Percentiles rank a stretch among this genome's conserved stretches.
Evolutionary conservation across 352 stramenopile species (phyloP).

Genomic region (Phytopythium cucurbitacearum): DNA sequence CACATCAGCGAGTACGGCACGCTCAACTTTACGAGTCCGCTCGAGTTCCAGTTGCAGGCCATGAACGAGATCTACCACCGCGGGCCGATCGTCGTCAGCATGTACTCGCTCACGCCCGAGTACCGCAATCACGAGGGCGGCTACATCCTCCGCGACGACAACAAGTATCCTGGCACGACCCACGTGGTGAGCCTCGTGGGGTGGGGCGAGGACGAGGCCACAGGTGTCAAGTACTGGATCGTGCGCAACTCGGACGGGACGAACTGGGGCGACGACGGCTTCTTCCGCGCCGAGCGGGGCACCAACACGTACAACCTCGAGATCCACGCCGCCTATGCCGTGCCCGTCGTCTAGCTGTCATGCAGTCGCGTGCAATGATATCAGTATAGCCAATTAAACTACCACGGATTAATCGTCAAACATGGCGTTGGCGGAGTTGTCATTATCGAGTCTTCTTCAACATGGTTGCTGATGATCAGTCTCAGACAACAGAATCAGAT

Average conservation of each 20-base stretch:
- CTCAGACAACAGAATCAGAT: conserved; percentile 1
- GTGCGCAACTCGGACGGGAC: conserved; percentile 91
- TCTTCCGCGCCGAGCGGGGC: conserved; percentile 66
- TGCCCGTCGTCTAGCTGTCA: conserved; percentile 43
- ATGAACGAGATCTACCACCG: conserved; percentile 97
- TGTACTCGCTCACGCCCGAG: conserved; percentile 76
- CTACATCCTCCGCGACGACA: conserved; percentile 87
- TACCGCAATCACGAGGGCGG: conserved; percentile 89
- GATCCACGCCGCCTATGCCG: conserved; percentile 62
- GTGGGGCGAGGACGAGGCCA: conserved; percentile 85
- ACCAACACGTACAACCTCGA: conserved; percentile 81
- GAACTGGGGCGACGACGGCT: conserved; percentile 70
- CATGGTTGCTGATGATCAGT: background rate
- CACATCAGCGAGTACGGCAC: conserved; percentile 72
- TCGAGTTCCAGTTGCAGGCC: conserved; percentile 66
- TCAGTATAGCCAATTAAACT: background rate
- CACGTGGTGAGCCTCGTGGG: conserved; percentile 95
- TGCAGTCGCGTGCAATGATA: background rate
- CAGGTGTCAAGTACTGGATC: conserved; percentile 93
- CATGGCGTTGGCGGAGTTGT: background rate
- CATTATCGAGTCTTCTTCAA: background rate
- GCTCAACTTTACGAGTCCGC: conserved; percentile 59
- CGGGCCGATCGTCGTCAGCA: conserved; percentile 92
- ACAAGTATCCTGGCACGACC: conserved; percentile 62
- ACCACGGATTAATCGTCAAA: background rate